Evolutionary conservation across 2,329 filamentous ascomycete genomes (phyloP).

Genomic region (Talaromyces sp.): DNA sequence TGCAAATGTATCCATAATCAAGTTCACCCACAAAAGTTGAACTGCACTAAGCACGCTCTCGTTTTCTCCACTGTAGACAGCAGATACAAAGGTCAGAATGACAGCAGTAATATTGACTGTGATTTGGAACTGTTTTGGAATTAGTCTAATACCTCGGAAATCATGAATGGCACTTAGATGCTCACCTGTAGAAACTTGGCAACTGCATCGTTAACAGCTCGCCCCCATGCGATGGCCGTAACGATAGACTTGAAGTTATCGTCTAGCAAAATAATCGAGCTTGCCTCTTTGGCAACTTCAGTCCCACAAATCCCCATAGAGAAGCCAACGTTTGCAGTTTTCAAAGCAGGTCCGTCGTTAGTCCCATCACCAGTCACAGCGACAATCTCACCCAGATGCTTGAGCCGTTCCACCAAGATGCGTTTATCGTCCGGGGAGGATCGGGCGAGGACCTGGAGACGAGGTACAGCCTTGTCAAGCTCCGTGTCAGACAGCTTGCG

Average conservation of each 20-base stretch:
- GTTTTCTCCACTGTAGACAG: conserved; percentile 65
- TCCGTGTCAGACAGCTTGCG: conserved; percentile 55
- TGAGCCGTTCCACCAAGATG: conserved; percentile 57
- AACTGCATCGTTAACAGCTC: conserved; percentile 63
- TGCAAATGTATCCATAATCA: conserved; percentile 96
- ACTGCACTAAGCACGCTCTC: conserved; percentile 78
- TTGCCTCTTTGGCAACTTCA: conserved; percentile 63
- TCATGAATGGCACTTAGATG: not conserved
- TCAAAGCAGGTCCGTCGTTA: conserved; percentile 61
- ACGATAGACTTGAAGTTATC: conserved; percentile 63
- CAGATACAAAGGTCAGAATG: conserved; percentile 78
- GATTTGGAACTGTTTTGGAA: conserved; percentile 51
- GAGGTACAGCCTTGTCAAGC: conserved; percentile 55
- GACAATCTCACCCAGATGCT: conserved; percentile 58
- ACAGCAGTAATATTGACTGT: conserved; percentile 92
- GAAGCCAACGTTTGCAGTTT: conserved; percentile 62
- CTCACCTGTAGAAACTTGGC: conserved; percentile 58
- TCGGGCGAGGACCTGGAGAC: conserved; percentile 59
- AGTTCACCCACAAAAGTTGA: conserved; percentile 90
- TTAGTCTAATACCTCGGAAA: conserved; percentile 59
- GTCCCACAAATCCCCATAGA: conserved; percentile 65
- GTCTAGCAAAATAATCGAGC: conserved; percentile 62
- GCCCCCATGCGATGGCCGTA: conserved; percentile 63
- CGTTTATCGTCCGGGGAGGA: conserved; percentile 64
- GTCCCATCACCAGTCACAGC: conserved; percentile 62